Base-by-base conservation (phyloP, 139 green algal species). In the Haematococcus lacustris region DNA sequence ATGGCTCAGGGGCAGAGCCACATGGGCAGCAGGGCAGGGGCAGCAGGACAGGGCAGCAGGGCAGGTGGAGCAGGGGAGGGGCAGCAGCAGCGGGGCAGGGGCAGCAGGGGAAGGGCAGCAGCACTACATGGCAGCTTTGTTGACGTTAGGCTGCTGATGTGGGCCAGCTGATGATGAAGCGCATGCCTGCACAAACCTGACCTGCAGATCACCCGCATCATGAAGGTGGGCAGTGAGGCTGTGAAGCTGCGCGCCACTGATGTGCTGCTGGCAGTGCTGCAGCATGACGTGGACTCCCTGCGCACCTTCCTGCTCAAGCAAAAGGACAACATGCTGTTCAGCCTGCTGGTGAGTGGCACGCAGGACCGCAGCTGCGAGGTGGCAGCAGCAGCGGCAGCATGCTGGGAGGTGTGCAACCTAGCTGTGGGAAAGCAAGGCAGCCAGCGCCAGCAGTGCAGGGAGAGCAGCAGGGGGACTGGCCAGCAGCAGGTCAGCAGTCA, bases 271-370 rank as follows among this genome's bases (percentile, higher is more conserved):
- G 91, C 89, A 2, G 75, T 80, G 3, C 84, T 88, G 53, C 82
- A 89, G 66, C 91, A 97, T 68, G 94, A 98, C 80, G 82, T 89
- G 5, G n/a, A 65, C 0, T 74, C 87, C 30, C 84, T 98, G 51
- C 76, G 94, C 32, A 66, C 69, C 30, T 94, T 91, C 78, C 76
- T 98, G 38, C 70, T 86, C 38, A 64, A 86, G 68, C 72, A 85
- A 74, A n/a, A 61, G 32, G 81, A 90, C 3, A 70, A 87, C 66
- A 79, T 39, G 57, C 76, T 97, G 40, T 90, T 97, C 57, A 57
- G 68, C 6, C 68, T 90, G 43, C 80, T 98, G 39, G 76, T 98
- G 43, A 66, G 80, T 51, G 74, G 80, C 69, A n/a, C n/a, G n/a
- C n/a, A n/a, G n/a, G n/a, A n/a, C n/a, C n/a, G n/a, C n/a, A n/a